Conservation (phyloP, 768 basidiomycete species). For the Mycena metata region DNA sequence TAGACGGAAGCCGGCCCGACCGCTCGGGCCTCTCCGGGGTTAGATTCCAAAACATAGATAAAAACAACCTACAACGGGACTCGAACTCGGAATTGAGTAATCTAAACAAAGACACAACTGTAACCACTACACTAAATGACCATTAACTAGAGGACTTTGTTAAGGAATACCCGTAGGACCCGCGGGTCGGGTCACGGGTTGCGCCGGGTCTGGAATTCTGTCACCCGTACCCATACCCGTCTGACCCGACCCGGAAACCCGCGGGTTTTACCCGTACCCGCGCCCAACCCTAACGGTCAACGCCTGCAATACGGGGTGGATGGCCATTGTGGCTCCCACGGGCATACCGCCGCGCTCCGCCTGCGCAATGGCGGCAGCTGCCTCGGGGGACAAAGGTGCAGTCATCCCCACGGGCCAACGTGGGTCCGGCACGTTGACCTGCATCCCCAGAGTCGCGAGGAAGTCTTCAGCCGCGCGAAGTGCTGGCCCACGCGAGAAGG, state of each 20-base stretch:
- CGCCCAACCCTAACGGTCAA: neutral
- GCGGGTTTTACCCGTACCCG: constrained; percentile 10
- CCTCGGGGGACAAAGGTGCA: neutral
- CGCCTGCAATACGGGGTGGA: neutral
- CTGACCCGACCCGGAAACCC: constrained; percentile 11
- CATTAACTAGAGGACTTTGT: too few relatives aligned
- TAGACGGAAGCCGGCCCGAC: too few relatives aligned
- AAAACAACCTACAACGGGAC: too few relatives aligned
- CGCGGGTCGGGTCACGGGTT: neutral
- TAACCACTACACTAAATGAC: too few relatives aligned
- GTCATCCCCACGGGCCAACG: neutral
- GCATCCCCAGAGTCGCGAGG: neutral
- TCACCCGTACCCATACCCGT: constrained; percentile 9
- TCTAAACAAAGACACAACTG: too few relatives aligned
- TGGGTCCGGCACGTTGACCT: neutral
- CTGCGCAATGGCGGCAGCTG: neutral
- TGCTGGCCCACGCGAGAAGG: too few relatives aligned
- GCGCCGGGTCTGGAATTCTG: neutral
- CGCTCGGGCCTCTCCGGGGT: too few relatives aligned
- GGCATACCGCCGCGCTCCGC: neutral
- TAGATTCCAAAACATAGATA: too few relatives aligned
- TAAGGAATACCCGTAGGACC: neutral
- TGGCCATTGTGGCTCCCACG: neutral
- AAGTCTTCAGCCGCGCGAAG: neutral
- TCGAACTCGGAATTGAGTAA: too few relatives aligned